phyloP scores from a whole-genome alignment of 2,329 filamentous ascomycete genomes.

The Colletotrichum sp. region DNA sequence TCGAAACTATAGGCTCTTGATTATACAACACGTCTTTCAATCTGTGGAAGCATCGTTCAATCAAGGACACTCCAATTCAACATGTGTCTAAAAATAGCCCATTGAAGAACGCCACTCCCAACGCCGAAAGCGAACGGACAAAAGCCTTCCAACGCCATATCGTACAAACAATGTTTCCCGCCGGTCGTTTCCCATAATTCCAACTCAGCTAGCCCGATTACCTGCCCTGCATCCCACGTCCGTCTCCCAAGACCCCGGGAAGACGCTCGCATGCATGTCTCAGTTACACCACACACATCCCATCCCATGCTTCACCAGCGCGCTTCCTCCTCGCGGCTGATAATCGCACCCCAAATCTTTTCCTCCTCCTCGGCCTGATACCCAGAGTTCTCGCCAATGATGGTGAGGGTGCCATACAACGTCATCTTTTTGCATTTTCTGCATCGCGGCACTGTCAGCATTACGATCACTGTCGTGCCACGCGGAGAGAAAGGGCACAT shows the following conservation, averaged over 20 bases:
- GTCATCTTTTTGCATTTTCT: conserved; percentile 48
- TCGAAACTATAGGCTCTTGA: neutral
- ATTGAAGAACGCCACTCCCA: neutral
- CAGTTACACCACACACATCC: neutral
- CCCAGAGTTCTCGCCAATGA: conserved; percentile 48
- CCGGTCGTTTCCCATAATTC: neutral
- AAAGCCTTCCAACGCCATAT: neutral
- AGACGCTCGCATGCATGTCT: neutral
- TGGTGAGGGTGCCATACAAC: conserved; percentile 51
- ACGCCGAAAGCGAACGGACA: neutral
- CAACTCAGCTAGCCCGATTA: neutral
- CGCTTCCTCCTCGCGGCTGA: conserved; percentile 44
- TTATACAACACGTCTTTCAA: neutral
- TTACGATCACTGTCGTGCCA: neutral
- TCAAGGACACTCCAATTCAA: neutral
- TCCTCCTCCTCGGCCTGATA: conserved; percentile 49
- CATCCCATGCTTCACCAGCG: conserved; percentile 37
- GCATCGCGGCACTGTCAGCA: neutral
- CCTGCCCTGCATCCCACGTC: neutral
- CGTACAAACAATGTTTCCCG: neutral
- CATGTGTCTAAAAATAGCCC: neutral
- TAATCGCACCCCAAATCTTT: conserved; percentile 46
- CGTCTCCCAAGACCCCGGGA: neutral
- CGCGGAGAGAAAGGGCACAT: neutral
- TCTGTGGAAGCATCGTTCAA: neutral